Conservation (phyloP, 257 asterid species). For the Fraxinus pennsylvanica region DNA sequence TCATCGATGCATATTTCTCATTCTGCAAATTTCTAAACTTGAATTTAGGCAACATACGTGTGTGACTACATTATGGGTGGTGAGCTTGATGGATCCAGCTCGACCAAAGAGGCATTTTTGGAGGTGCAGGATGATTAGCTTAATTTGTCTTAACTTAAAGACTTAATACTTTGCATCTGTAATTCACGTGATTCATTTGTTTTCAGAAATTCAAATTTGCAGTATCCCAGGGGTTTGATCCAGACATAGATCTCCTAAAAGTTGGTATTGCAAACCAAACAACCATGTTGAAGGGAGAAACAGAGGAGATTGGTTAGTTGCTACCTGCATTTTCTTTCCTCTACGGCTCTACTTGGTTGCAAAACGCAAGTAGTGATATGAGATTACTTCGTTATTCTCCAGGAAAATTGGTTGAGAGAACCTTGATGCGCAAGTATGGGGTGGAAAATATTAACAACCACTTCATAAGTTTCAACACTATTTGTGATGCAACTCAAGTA, state of each 20-base stretch:
- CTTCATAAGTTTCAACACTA: conserved; percentile 96
- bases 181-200: conserved; percentile 23
- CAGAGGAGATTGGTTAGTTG: conserved; percentile 89
- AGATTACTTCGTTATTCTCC: conserved; percentile 23
- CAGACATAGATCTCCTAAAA: conserved; percentile 77
- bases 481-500: conserved; percentile 99
- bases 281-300: conserved; percentile 98
- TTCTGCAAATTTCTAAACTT: not conserved
- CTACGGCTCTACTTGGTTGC: conserved; percentile 1
- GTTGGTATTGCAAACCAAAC: conserved; percentile 98
- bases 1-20: not conserved
- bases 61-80: conserved; percentile 96
- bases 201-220: conserved; percentile 86
- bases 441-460: conserved; percentile 79
- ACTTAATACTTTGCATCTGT: conserved; percentile 17
- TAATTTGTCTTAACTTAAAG: conserved; percentile 4
- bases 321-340: conserved; percentile 6
- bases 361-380: conserved; percentile 1
- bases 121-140: conserved; percentile 51
- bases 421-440: conserved; percentile 87
- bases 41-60: conserved; percentile 80
- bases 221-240: conserved; percentile 87
- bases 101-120: conserved; percentile 90
- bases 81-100: conserved; percentile 93
- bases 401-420: conserved; percentile 70